phyloP scores from a whole-genome alignment of 345 rosid genomes.

The Excoecaria agallocha region DNA sequence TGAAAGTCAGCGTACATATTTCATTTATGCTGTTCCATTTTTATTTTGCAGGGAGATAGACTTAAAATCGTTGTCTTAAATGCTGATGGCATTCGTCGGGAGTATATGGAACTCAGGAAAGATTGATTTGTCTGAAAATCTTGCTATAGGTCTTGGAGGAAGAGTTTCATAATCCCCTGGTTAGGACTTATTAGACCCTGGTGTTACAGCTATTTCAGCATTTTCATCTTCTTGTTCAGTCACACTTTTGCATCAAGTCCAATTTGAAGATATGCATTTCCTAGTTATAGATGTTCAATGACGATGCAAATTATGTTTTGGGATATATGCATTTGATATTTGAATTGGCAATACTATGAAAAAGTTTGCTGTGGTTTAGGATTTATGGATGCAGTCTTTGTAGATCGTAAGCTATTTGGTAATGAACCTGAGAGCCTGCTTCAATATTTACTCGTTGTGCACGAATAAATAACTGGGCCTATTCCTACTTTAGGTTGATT shows the following conservation, averaged over 20 bases:
- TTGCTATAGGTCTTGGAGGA: neutral
- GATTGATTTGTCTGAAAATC: constrained; percentile 41
- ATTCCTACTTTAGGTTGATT: too few relatives aligned
- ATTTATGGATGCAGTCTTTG: neutral
- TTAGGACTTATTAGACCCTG: too few relatives aligned
- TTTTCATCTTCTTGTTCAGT: constrained; percentile 8
- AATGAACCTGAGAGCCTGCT: neutral
- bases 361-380: neutral
- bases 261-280: constrained; percentile 3
- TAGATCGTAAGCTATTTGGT: neutral
- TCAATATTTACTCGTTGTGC: too few relatives aligned
- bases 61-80: constrained; percentile 76
- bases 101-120: constrained; percentile 76
- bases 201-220: neutral
- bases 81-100: constrained; percentile 64
- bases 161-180: neutral
- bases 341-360: neutral
- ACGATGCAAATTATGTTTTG: neutral
- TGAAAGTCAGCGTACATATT: neutral
- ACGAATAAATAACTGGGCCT: too few relatives aligned
- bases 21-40: neutral
- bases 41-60: constrained; percentile 67
- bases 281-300: neutral
- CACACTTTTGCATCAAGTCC: neutral
- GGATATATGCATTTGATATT: neutral